phyloP scores from a whole-genome alignment of 495 filamentous ascomycete species.

The Xanthoparmelia taractica region DNA sequence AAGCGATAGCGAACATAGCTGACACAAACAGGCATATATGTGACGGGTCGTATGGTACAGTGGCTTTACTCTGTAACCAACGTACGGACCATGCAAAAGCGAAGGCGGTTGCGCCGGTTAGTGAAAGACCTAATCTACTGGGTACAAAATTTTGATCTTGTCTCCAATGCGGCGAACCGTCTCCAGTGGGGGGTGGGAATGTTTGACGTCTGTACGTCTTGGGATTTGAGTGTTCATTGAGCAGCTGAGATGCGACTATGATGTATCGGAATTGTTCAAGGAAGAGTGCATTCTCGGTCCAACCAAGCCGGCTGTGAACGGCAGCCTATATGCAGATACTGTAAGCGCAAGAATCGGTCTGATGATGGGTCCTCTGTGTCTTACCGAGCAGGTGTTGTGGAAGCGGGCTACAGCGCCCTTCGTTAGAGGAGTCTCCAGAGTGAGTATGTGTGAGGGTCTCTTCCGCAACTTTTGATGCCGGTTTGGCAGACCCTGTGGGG shows the following conservation, averaged over 20 bases:
- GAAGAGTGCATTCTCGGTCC: conserved; percentile 77
- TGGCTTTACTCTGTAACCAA: conserved; percentile 47
- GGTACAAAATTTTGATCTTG: conserved; percentile 17
- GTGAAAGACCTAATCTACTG: conserved; percentile 42
- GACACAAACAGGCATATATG: conserved; percentile 33
- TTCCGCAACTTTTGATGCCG: conserved; percentile 60
- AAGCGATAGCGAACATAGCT: conserved; percentile 48
- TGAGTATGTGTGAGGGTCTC: conserved; percentile 54
- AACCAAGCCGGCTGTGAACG: conserved; percentile 66
- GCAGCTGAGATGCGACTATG: conserved; percentile 86
- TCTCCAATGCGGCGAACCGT: conserved; percentile 16
- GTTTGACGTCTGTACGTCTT: conserved; percentile 38
- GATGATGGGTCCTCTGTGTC: conserved; percentile 20
- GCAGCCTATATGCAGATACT: conserved; percentile 33
- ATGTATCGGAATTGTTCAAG: conserved; percentile 94
- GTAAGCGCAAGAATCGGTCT: conserved; percentile 17
- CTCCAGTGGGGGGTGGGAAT: conserved; percentile 40
- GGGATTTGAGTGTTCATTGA: conserved; percentile 58
- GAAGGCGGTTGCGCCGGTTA: conserved; percentile 52
- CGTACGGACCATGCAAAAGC: conserved; percentile 64
- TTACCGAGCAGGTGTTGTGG: conserved; percentile 54
- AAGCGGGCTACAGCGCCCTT: conserved; percentile 42
- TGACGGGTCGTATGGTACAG: conserved; percentile 29
- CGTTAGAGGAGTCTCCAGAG: conserved; percentile 46
- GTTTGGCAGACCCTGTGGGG: conserved; percentile 62